Evolutionary conservation across 306 rosid species (phyloP).

Genomic region (Corylus heterophylla): DNA sequence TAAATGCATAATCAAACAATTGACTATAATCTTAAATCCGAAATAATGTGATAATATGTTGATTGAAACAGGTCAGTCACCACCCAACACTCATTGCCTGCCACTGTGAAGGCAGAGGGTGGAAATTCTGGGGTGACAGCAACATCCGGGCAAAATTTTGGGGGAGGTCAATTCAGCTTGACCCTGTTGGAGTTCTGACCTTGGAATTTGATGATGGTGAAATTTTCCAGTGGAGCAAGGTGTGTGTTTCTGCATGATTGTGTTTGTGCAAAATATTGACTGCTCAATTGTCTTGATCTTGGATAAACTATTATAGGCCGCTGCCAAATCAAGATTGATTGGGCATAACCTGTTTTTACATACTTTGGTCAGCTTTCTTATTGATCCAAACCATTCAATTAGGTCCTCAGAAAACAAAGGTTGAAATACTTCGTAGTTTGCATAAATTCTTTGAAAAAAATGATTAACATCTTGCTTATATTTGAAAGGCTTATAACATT

Average conservation of each 20-base stretch:
- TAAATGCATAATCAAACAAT: not conserved
- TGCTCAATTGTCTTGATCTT: conserved; percentile 6
- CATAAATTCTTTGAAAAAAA: not conserved
- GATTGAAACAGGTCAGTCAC: conserved; percentile 87
- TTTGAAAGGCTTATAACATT: not conserved
- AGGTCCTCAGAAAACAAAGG: not conserved
- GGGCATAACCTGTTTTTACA: not conserved
- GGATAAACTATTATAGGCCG: not conserved
- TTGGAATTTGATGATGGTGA: conserved; percentile 96
- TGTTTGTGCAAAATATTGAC: conserved; percentile 13
- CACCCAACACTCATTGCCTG: conserved; percentile 97
- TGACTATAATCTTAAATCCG: not conserved
- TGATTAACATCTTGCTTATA: not conserved
- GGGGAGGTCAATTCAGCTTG: conserved; percentile 97
- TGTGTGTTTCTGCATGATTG: conserved; percentile 28
- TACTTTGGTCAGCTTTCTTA: not conserved
- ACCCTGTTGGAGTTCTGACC: conserved; percentile 84
- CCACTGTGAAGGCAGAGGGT: conserved; percentile 98
- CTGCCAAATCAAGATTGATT: not conserved
- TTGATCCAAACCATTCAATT: not conserved
- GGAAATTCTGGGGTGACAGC: conserved; percentile 98
- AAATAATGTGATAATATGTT: conserved; percentile 6
- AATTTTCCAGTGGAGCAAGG: conserved; percentile 99
- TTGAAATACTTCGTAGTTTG: not conserved
- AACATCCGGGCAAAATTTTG: conserved; percentile 92